Base-by-base conservation (phyloP, 441 rosid species). In the Euphorbia celastroides region DNA sequence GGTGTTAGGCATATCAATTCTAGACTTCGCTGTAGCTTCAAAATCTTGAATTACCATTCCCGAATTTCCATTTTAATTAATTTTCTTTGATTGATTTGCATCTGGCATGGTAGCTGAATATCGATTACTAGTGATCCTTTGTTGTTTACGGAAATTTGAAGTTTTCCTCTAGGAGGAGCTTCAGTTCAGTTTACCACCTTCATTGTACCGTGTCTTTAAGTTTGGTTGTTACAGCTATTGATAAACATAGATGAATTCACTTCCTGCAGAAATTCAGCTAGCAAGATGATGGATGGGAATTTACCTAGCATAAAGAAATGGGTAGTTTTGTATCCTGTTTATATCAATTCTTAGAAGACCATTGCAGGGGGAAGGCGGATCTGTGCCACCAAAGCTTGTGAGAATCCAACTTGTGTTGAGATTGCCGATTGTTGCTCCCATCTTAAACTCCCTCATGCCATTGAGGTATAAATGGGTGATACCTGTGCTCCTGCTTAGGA, bases 321-420 rank as follows among this genome's bases (percentile, higher is more conserved):
- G 96, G 64, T 82, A 26, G 81, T 92, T 62, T 32, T 92, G 52
- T 92, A 89, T 70, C 94, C 92, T 0, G 84, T 89, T 55, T 92
- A 88, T 75, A 88, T 94, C 7, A 94, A 94, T 64, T 82, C 90
- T 0, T 91, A 88, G 88, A 89, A 91, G 75, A 88, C 96, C 2
- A 83, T 91, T 48, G 94, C 96, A 41, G 83, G 89, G 57, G 97
- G 97, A 19, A 82, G 97, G 74, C 80, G 84, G 56, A 94, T 92
- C 60, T 75, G 83, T 73, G 42, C 70, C 42, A 74, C 74, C 59
- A 86, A 86, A 77, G 88, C 90, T 8, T 89, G 98, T 65, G 93
- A 88, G 78, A 92, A 83, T 58, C 97, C 94, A 17, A 88, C 84
- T 50, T 89, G 88, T 54, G 70, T 68, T 25, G 92, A 89, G 86